These are phyloP conservation scores for Chaetomium strumarium DNA, from an alignment of 2,329 filamentous ascomycete genomes.

Conservation along the genomic window DNA sequence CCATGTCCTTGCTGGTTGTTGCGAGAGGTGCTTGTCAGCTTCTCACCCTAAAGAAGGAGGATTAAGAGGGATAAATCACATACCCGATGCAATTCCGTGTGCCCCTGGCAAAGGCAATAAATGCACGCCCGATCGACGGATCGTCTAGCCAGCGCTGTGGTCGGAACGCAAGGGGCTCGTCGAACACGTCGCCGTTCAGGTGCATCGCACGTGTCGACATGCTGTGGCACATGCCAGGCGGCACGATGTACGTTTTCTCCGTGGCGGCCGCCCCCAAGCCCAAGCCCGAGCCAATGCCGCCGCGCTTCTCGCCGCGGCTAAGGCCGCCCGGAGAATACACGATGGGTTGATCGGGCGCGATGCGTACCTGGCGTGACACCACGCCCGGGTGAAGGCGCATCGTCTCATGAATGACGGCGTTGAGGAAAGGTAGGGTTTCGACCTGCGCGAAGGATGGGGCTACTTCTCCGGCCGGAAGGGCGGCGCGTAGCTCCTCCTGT, in stretches of 20 bases:
- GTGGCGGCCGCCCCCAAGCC: too few relatives aligned
- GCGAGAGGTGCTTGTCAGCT: not conserved
- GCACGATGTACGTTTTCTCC: constrained; percentile 16
- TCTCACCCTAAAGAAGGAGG: not conserved
- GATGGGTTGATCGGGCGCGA: constrained; percentile 27
- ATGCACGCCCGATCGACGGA: not conserved
- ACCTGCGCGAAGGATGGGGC: constrained; percentile 20
- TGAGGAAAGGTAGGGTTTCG: constrained; percentile 29
- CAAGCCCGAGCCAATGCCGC: too few relatives aligned
- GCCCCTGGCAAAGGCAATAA: constrained; percentile 22
- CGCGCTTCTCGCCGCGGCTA: too few relatives aligned
- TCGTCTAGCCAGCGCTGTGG: constrained; percentile 27
- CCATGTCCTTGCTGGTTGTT: constrained; percentile 21
- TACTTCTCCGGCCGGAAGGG: constrained; percentile 14
- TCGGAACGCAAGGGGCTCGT: constrained; percentile 20
- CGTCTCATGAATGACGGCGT: constrained; percentile 30
- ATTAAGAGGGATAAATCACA: constrained; percentile 3
- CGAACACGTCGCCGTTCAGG: constrained; percentile 22
- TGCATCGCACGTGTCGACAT: constrained; percentile 24
- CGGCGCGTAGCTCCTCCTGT: constrained; percentile 15
- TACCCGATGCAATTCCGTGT: constrained; percentile 26
- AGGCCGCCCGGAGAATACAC: constrained; percentile 17
- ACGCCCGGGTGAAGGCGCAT: constrained; percentile 36
- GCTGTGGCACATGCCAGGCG: constrained; percentile 18
- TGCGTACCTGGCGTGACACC: constrained; percentile 27